phyloP scores from a whole-genome alignment of 2,329 filamentous ascomycete species.

The Trichoderma polysporum region DNA sequence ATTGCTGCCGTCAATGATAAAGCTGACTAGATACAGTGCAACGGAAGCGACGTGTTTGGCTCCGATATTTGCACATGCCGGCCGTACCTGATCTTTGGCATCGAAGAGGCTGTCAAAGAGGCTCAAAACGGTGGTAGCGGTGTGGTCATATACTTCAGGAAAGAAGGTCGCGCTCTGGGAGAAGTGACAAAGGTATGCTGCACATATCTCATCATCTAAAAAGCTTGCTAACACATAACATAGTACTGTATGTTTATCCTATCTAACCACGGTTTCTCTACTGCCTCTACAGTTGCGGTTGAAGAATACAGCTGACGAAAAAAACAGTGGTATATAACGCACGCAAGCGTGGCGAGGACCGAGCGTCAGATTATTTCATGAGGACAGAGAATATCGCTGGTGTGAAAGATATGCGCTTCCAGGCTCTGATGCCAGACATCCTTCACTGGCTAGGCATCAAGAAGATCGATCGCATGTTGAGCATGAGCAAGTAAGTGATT shows the following conservation, averaged over 20 bases:
- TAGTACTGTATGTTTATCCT: slow-evolving; percentile 46
- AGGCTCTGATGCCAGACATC: slow-evolving; percentile 96
- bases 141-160: slow-evolving; percentile 97
- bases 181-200: slow-evolving; percentile 86
- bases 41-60: slow-evolving; percentile 95
- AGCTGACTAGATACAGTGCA: slow-evolving; percentile 57
- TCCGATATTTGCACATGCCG: slow-evolving; percentile 97
- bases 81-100: slow-evolving; percentile 94
- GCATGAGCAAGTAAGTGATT: slow-evolving; percentile 81
- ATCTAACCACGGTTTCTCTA: slow-evolving; percentile 9
- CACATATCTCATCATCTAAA: neutral
- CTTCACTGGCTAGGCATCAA: slow-evolving; percentile 97
- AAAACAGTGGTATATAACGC: slow-evolving; percentile 68
- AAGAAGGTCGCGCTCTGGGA: slow-evolving; percentile 90
- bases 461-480: slow-evolving; percentile 97
- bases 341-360: slow-evolving; percentile 74
- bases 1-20: neutral
- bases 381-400: slow-evolving; percentile 98
- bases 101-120: slow-evolving; percentile 96
- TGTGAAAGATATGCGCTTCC: slow-evolving; percentile 96
- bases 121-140: slow-evolving; percentile 91
- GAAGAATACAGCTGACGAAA: neutral
- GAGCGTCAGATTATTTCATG: slow-evolving; percentile 91
- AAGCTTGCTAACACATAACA: slow-evolving; percentile 32
- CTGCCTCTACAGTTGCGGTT: neutral